Conservation (phyloP, 1,284 basidiomycete genomes). For the Rhodotorula sp. region DNA sequence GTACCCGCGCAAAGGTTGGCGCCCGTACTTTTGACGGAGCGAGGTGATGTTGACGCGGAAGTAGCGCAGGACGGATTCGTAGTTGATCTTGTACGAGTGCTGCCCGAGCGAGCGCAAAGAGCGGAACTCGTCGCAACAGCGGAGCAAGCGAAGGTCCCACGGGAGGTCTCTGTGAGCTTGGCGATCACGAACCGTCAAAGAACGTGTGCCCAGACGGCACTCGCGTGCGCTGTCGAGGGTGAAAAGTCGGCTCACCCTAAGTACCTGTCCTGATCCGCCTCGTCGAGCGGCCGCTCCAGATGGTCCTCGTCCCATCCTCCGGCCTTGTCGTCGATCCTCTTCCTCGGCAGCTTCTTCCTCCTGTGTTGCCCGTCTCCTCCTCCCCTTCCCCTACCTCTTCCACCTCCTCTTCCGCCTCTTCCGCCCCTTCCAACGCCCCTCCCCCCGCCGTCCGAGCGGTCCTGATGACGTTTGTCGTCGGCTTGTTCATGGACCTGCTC, state of each 20-base stretch:
- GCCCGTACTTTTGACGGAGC: constrained; percentile 13
- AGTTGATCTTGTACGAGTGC: not conserved
- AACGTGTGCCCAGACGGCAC: not conserved
- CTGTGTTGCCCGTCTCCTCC: not conserved
- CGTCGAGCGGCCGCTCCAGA: constrained; percentile 11
- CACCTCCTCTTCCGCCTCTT: not conserved
- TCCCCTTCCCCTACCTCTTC: not conserved
- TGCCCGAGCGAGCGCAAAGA: constrained; percentile 7
- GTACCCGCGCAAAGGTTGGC: constrained; percentile 18
- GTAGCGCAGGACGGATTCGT: constrained; percentile 2
- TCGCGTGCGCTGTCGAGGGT: not conserved
- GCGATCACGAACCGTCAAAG: not conserved
- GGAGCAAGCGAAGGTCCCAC: constrained; percentile 15
- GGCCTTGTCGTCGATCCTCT: constrained; percentile 4
- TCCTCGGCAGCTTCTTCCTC: constrained; percentile 12
- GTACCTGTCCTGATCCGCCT: constrained; percentile 9
- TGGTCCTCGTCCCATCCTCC: constrained; percentile 11
- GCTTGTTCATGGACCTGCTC: not conserved
- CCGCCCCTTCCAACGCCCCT: not conserved
- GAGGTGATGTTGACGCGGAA: constrained; percentile 2
- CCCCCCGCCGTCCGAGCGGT: not conserved
- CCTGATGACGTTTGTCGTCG: not conserved
- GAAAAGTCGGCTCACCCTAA: not conserved
- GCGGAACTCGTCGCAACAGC: constrained; percentile 19
- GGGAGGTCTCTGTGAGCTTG: not conserved